These are phyloP conservation scores for Trametes coccinea DNA, from an alignment of 768 basidiomycete genomes.

Conservation along the genomic window DNA sequence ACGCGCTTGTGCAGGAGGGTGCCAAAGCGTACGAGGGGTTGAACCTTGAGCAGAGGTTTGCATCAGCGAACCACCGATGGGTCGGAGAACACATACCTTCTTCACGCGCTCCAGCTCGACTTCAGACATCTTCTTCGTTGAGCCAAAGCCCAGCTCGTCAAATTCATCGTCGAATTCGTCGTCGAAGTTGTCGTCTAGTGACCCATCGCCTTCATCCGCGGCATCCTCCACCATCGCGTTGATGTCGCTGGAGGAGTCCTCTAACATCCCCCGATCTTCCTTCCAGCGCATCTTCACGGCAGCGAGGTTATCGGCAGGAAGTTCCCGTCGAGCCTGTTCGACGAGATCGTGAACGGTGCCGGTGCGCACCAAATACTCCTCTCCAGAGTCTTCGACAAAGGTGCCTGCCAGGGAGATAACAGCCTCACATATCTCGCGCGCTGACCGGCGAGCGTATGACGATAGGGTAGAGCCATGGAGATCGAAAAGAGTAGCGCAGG, in stretches of 20 bases:
- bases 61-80: background rate
- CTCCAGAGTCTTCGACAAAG: constrained; percentile 19
- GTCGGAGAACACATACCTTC: constrained; percentile 45
- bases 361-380: constrained; percentile 31
- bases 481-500: constrained; percentile 32
- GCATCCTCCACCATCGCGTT: constrained; percentile 50
- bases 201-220: constrained; percentile 29
- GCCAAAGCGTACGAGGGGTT: constrained; percentile 57
- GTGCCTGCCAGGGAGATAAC: constrained; percentile 16
- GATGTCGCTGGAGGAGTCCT: constrained; percentile 63
- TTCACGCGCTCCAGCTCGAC: constrained; percentile 58
- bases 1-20: constrained; percentile 65
- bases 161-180: constrained; percentile 39
- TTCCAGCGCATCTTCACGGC: constrained; percentile 58
- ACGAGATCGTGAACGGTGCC: constrained; percentile 33
- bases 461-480: constrained; percentile 29
- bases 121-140: constrained; percentile 44
- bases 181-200: constrained; percentile 30
- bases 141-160: constrained; percentile 61
- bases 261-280: constrained; percentile 54
- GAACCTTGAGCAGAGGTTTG: constrained; percentile 44
- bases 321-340: constrained; percentile 35
- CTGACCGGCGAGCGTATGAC: constrained; percentile 14
- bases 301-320: constrained; percentile 56
- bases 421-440: constrained; percentile 23